These are phyloP conservation scores for Marasmius sp. DNA, from an alignment of 1,284 basidiomycete genomes.

Conservation along the genomic window DNA sequence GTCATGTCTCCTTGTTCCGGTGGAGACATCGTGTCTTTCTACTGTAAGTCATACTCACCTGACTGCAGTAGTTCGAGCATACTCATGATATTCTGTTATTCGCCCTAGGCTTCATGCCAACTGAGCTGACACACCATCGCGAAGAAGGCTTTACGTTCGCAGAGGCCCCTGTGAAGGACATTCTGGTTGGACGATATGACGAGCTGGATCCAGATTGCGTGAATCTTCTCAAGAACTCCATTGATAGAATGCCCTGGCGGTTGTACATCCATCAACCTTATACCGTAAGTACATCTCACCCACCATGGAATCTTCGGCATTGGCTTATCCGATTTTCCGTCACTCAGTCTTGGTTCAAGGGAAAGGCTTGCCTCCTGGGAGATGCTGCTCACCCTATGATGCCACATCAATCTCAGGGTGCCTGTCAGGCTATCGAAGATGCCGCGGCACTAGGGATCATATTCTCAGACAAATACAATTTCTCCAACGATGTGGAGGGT, in stretches of 20 bases:
- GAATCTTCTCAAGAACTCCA: conserved; percentile 27
- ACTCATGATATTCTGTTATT: no score
- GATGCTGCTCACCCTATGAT: conserved; percentile 36
- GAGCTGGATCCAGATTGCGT: conserved; percentile 31
- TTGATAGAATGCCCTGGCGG: conserved; percentile 35
- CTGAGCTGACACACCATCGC: conserved; percentile 31
- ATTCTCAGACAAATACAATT: conserved; percentile 29
- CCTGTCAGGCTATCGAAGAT: conserved; percentile 35
- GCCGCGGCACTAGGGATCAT: conserved; percentile 34
- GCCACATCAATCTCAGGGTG: conserved; percentile 34
- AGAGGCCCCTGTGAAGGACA: conserved; percentile 30
- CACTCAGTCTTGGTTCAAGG: conserved; percentile 26
- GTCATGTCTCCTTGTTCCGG: conserved; percentile 34
- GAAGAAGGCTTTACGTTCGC: conserved; percentile 33
- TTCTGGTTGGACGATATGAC: conserved; percentile 28
- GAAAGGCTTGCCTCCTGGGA: conserved; percentile 28
- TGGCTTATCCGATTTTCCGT: background rate
- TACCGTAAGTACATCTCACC: conserved; percentile 16
- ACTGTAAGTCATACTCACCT: conserved; percentile 19
- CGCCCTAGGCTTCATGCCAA: conserved; percentile 32
- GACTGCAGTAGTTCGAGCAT: background rate
- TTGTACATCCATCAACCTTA: conserved; percentile 34
- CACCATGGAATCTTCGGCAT: background rate
- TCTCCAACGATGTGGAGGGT: conserved; percentile 25
- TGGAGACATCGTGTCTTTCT: conserved; percentile 31